Percentiles rank a stretch among this genome's conserved stretches.
These are phyloP conservation scores for Cryptomeria japonica DNA, from an alignment of 75 land plant genomes.

Conservation along the genomic window DNA sequence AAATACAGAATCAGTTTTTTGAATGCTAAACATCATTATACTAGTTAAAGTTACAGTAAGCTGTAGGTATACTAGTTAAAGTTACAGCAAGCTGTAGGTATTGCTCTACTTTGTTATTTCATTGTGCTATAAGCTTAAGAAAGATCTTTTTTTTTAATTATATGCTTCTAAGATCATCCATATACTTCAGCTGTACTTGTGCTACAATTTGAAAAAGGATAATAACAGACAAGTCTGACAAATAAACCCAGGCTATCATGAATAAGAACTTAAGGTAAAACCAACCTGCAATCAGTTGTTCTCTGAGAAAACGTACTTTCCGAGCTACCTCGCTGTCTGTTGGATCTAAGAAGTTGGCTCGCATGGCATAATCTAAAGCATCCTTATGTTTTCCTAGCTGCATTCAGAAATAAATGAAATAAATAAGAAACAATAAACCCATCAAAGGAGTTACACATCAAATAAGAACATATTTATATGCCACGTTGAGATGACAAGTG, in stretches of 20 bases:
- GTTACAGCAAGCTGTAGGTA: not conserved
- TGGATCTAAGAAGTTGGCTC: conserved; percentile 66
- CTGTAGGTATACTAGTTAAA: not conserved
- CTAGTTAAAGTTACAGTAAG: not conserved
- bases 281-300: conserved; percentile 75
- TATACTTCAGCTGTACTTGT: not conserved
- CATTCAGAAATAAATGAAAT: conserved; percentile 16
- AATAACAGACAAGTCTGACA: not conserved
- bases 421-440: not conserved
- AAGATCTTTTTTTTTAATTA: not conserved
- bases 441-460: not conserved
- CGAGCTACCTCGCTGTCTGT: conserved; percentile 55
- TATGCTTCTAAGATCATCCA: not conserved
- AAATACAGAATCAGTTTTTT: not conserved
- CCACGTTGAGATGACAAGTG: not conserved
- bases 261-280: not conserved
- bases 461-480: conserved; percentile 1
- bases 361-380: conserved; percentile 81
- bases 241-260: not conserved
- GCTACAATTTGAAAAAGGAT: not conserved
- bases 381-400: conserved; percentile 84
- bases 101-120: not conserved
- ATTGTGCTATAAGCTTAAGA: not conserved
- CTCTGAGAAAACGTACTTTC: conserved; percentile 59
- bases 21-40: not conserved